A percentile compares a stretch with the other conserved stretches of the same genome.
Evolutionary conservation across 2,329 filamentous ascomycete species (phyloP).

Genomic region (Fusarium dlaminii): DNA sequence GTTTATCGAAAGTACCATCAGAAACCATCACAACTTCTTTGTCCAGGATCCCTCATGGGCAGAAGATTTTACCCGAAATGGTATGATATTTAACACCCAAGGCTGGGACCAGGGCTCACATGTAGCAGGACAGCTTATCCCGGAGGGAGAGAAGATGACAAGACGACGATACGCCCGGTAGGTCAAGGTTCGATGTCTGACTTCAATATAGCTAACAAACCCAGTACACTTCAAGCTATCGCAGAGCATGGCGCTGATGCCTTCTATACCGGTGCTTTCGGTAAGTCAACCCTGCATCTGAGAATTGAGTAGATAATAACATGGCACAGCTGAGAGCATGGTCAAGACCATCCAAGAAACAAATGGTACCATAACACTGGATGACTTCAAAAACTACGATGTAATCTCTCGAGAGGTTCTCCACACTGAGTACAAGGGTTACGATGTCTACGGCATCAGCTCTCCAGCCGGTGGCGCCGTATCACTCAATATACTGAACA

Average conservation of each 20-base stretch:
- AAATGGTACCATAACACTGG: conserved; percentile 87
- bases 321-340: conserved; percentile 71
- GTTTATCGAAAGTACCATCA: conserved; percentile 70
- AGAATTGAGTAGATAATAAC: conserved; percentile 4
- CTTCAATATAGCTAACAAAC: not conserved
- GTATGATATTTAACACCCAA: conserved; percentile 37
- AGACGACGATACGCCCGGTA: conserved; percentile 77
- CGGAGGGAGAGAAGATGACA: conserved; percentile 80
- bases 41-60: conserved; percentile 82
- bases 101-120: not conserved
- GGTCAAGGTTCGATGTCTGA: conserved; percentile 11
- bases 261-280: conserved; percentile 78
- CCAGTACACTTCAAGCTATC: conserved; percentile 76
- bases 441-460: conserved; percentile 73
- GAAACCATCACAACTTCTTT: conserved; percentile 67
- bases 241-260: conserved; percentile 75
- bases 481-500: conserved; percentile 80
- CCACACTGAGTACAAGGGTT: conserved; percentile 73
- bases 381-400: conserved; percentile 79
- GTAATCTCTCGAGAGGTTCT: conserved; percentile 72
- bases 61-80: conserved; percentile 87
- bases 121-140: conserved; percentile 66
- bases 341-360: conserved; percentile 72
- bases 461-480: conserved; percentile 84
- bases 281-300: conserved; percentile 32